Percentiles rank a stretch among this genome's conserved stretches.
phyloP scores from a whole-genome alignment of 371 early-diverging fungal species.

The Mucor mucedo region DNA sequence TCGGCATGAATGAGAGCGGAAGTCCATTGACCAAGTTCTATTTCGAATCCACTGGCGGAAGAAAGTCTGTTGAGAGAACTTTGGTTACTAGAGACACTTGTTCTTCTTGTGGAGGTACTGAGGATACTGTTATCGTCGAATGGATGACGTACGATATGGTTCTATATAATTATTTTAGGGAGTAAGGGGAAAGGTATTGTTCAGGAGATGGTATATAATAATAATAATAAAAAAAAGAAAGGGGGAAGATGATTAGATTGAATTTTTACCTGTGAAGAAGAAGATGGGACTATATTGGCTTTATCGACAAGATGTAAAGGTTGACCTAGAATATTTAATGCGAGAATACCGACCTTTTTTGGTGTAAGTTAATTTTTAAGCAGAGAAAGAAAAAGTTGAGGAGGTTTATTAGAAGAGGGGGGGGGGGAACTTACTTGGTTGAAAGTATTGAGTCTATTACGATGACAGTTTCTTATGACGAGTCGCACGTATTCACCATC shows the following conservation, averaged over 20 bases:
- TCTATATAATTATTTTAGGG: conserved; percentile 23
- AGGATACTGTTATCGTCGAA: conserved; percentile 46
- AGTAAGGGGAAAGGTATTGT: neutral
- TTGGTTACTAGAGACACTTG: conserved; percentile 51
- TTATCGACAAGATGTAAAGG: conserved; percentile 20
- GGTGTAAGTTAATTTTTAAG: neutral
- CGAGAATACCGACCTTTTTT: conserved; percentile 62
- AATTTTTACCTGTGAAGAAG: conserved; percentile 13
- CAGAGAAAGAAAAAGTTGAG: neutral
- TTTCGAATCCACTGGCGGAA: conserved; percentile 36
- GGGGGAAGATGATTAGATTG: no score
- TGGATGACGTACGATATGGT: conserved; percentile 30
- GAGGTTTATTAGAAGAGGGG: neutral
- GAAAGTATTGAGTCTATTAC: conserved; percentile 74
- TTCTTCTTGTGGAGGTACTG: conserved; percentile 49
- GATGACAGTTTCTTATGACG: conserved; percentile 71
- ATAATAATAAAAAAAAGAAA: no score
- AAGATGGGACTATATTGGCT: conserved; percentile 5
- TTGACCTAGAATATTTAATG: conserved; percentile 62
- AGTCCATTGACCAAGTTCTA: conserved; percentile 50
- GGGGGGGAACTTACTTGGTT: conserved; percentile 63
- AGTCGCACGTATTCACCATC: conserved; percentile 75
- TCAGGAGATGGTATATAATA: neutral
- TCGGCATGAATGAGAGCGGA: conserved; percentile 41
- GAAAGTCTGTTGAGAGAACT: conserved; percentile 33